phyloP scores from a whole-genome alignment of 2,329 filamentous ascomycete genomes.

The Lecanoromycetidae sp. region DNA sequence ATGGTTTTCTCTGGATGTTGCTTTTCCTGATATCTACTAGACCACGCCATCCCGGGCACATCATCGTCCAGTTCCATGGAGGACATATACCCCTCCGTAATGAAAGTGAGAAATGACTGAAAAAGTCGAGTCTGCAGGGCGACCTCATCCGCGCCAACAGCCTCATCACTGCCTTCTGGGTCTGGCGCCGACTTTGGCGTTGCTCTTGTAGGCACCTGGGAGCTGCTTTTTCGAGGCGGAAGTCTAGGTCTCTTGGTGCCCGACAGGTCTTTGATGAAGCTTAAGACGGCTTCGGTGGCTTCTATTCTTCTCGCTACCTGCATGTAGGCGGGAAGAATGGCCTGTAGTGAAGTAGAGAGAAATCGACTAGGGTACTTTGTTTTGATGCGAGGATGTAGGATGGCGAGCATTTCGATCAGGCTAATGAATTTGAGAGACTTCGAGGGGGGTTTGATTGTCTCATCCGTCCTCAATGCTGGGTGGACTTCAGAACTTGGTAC shows the following conservation, averaged over 20 bases:
- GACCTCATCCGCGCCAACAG: conserved; percentile 37
- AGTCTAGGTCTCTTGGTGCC: conserved; percentile 47
- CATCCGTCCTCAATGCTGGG: conserved; percentile 19
- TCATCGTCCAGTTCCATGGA: conserved; percentile 33
- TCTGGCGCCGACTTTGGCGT: conserved; percentile 37
- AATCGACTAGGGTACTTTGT: conserved; percentile 54
- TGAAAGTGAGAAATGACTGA: conserved; percentile 51
- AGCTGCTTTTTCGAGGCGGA: conserved; percentile 45
- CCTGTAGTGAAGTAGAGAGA: conserved; percentile 51
- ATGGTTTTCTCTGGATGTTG: conserved; percentile 41
- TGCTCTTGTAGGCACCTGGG: conserved; percentile 25
- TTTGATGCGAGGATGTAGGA: conserved; percentile 49
- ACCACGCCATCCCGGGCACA: conserved; percentile 39
- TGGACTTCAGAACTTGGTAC: conserved; percentile 16
- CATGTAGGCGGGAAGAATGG: conserved; percentile 48
- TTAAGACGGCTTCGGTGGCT: conserved; percentile 41
- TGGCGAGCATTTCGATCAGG: conserved; percentile 41
- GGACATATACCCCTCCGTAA: conserved; percentile 50
- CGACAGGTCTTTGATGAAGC: conserved; percentile 45
- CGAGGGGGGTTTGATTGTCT: conserved; percentile 27
- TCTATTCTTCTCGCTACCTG: conserved; percentile 39
- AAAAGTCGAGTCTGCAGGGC: conserved; percentile 42
- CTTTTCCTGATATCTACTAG: conserved; percentile 43
- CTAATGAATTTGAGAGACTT: conserved; percentile 37
- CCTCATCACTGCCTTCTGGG: conserved; percentile 38